These are phyloP conservation scores for Hyaloperonospora brassicae DNA, from an alignment of 352 stramenopile genomes.

Conservation along the genomic window DNA sequence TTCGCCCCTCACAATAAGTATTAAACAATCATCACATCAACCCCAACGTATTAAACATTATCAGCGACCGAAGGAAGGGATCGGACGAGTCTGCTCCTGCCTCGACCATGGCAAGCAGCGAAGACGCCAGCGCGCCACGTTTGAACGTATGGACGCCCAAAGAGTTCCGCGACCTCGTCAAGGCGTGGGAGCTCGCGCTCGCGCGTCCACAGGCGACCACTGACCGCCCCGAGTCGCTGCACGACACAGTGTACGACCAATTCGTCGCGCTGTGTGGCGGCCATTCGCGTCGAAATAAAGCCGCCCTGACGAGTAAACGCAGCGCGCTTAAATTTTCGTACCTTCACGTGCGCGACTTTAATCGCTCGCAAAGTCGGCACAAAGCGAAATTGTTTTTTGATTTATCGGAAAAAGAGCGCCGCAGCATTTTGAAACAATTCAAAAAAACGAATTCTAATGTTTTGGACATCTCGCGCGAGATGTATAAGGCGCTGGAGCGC, in stretches of 20 bases:
- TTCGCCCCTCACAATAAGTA: no score
- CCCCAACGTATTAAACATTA: no score
- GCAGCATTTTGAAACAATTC: conserved; percentile 18
- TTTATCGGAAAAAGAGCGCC: conserved; percentile 6
- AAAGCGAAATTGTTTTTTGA: conserved; percentile 23
- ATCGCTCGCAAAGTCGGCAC: conserved; percentile 14
- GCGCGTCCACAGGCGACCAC: conserved; percentile 6
- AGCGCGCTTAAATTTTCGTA: conserved; percentile 32
- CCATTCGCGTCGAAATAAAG: conserved; percentile 26
- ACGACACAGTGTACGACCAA: conserved; percentile 26
- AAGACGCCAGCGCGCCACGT: conserved; percentile 13
- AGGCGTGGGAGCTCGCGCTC: conserved; percentile 24
- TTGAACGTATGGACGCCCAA: conserved; percentile 20
- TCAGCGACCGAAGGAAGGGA: not conserved
- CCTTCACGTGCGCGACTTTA: conserved; percentile 24
- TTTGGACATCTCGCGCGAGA: conserved; percentile 21
- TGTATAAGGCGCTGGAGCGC: conserved; percentile 18
- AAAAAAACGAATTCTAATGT: conserved; percentile 28
- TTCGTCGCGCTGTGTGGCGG: conserved; percentile 26
- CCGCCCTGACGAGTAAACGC: conserved; percentile 28
- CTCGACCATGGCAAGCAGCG: conserved; percentile 11
- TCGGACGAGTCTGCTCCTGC: not conserved
- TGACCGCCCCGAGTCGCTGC: conserved; percentile 6
- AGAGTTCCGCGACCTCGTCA: conserved; percentile 26
- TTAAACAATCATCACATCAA: no score